Conservation (phyloP, 139 green algal genomes). For the Chlorella sp. region DNA sequence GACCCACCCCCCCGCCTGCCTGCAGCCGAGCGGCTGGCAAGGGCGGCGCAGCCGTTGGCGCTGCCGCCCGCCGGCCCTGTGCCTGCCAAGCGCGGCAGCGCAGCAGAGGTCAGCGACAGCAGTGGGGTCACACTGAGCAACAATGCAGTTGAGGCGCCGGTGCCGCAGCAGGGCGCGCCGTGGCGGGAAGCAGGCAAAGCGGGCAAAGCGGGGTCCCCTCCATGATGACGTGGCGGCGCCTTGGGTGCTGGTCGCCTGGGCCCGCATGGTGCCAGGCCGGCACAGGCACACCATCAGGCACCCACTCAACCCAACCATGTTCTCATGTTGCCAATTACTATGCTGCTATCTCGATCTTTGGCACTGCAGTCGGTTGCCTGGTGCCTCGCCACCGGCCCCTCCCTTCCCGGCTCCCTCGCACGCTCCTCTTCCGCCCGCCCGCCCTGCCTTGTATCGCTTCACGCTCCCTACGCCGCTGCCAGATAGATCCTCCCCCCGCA, state of each 20-base stretch:
- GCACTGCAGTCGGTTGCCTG: background rate
- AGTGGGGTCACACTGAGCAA: background rate
- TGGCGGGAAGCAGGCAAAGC: background rate
- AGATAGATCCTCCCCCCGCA: too few species aligned
- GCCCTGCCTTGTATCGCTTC: too few species aligned
- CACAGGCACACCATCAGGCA: background rate
- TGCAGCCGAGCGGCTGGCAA: background rate
- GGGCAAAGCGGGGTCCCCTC: background rate
- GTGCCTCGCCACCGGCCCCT: too few species aligned
- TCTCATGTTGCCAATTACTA: background rate
- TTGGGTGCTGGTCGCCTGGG: background rate
- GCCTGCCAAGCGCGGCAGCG: background rate
- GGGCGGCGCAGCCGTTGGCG: background rate
- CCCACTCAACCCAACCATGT: background rate
- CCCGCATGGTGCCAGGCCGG: background rate
- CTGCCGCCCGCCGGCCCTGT: background rate
- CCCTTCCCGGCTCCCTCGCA: too few species aligned
- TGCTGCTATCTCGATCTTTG: background rate
- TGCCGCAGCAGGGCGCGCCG: background rate
- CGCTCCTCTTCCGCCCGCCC: too few species aligned
- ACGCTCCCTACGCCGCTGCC: too few species aligned
- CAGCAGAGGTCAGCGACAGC: background rate
- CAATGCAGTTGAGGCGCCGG: conserved; percentile 15
- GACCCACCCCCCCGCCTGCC: background rate
- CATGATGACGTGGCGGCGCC: background rate